Conservation (phyloP, 495 filamentous ascomycete genomes). For the Halenospora varia region DNA sequence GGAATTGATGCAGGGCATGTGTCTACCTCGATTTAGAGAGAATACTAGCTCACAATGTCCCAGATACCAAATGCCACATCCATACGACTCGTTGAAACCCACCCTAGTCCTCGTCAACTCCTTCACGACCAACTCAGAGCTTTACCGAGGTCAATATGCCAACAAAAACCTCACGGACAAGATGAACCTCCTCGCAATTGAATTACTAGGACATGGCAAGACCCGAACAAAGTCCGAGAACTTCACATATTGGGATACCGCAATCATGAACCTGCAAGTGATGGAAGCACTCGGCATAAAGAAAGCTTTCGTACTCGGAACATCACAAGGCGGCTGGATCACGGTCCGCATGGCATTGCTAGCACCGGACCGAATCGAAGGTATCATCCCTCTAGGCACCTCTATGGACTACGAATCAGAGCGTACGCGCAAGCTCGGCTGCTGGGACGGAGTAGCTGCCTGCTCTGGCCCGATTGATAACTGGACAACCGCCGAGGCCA, state of each 20-base stretch:
- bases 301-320: conserved; percentile 55
- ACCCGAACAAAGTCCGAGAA: conserved; percentile 38
- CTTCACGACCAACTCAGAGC: conserved; percentile 50
- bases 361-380: conserved; percentile 44
- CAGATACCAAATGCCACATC: conserved; percentile 15
- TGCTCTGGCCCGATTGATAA: conserved; percentile 37
- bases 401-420: conserved; percentile 58
- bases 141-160: conserved; percentile 46
- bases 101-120: conserved; percentile 55
- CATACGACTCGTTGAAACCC: conserved; percentile 49
- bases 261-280: conserved; percentile 42
- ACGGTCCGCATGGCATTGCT: conserved; percentile 55
- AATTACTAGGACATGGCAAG: conserved; percentile 50
- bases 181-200: conserved; percentile 49
- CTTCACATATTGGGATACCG: conserved; percentile 54
- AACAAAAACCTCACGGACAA: conserved; percentile 39
- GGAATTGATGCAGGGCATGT: conserved; percentile 51
- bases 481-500: conserved; percentile 40
- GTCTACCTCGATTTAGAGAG: neutral
- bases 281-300: conserved; percentile 47
- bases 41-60: neutral
- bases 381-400: conserved; percentile 56
- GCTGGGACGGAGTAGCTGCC: conserved; percentile 51
- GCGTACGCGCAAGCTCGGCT: conserved; percentile 45
- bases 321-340: conserved; percentile 62